phyloP scores from a whole-genome alignment of 2,329 filamentous ascomycete species.

The Zelopaecilomyces penicillatus region DNA sequence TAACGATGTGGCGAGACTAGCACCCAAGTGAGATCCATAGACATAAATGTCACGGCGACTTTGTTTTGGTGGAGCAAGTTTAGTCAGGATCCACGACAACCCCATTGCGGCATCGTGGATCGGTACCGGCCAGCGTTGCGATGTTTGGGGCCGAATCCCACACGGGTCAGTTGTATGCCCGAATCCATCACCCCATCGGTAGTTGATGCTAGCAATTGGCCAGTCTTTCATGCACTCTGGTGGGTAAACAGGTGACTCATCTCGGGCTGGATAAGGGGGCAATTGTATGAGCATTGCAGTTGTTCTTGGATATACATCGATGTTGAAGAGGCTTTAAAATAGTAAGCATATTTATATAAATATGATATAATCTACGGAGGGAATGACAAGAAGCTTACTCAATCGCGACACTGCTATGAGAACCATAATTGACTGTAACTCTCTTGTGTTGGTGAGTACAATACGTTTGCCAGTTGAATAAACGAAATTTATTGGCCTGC shows the following conservation, averaged over 20 bases:
- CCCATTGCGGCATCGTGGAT: slow-evolving; percentile 48
- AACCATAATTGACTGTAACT: slow-evolving; percentile 39
- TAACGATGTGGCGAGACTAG: slow-evolving; percentile 46
- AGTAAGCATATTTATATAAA: background rate
- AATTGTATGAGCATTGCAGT: slow-evolving; percentile 47
- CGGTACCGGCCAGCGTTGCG: slow-evolving; percentile 44
- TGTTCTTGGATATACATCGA: slow-evolving; percentile 25
- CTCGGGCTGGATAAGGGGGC: slow-evolving; percentile 35
- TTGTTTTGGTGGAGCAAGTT: slow-evolving; percentile 29
- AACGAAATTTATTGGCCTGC: slow-evolving; percentile 7
- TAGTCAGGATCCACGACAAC: slow-evolving; percentile 43
- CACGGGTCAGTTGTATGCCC: slow-evolving; percentile 10
- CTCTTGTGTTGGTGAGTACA: slow-evolving; percentile 23
- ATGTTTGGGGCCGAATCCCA: slow-evolving; percentile 7
- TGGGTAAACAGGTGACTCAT: slow-evolving; percentile 20
- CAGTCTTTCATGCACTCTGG: slow-evolving; percentile 33
- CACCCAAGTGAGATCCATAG: slow-evolving; percentile 51
- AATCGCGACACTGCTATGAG: slow-evolving; percentile 40
- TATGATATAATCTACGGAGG: background rate
- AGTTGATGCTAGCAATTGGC: slow-evolving; percentile 49
- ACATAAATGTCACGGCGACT: slow-evolving; percentile 33
- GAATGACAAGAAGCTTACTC: slow-evolving; percentile 37
- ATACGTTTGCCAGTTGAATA: no score
- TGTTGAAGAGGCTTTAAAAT: slow-evolving; percentile 40
- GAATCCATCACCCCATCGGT: slow-evolving; percentile 42